Evolutionary conservation across 1,139 yeast species (phyloP), one percentile per base, ranked within the genome.

Genomic region (Lodderomyces jiufengensis): DNA sequence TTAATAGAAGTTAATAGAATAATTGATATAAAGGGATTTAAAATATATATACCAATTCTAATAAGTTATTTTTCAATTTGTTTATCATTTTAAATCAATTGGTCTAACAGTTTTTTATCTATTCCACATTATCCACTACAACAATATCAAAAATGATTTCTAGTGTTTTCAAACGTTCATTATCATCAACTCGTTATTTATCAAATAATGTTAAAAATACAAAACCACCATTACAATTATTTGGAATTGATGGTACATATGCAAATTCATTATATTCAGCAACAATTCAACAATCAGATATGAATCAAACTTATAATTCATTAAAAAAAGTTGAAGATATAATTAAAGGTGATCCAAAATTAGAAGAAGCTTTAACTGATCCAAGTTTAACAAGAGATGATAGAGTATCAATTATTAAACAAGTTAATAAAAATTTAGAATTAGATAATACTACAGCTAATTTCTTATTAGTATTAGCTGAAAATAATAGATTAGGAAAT

Each of bases 201-300:
- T 16, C 29, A 10, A 30, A 24, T 9, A 4, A 30, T 7, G 61
- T 77, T 52, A 71, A 73, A 55, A 53, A 73, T 41, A 74, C 76
- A 55, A 81, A 80, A 64, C 94, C 95, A 43, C 97, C 97, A 42
- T 84, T 90, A 48, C 96, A 88, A 75, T 78, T 92, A 63, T 90
- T 78, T 57, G 98, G 98, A 48, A 70, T 92, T 50, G 97, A 90
- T 52, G 98, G 97, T 59, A 88, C 97, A 46, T 92, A 92, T 63
- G 98, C 98, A 54, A 77, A 87, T 44, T 97, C 99, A 34, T 76
- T 92, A 53, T 92, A 83, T 78, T 73, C 90, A 41, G 97, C 98
- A 24, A 84, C 97, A 40, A 83, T 82, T 49, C 85, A 85, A 74
- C 80, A 81, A 52, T 77, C 95, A 25, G 72, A 87, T 18, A 71